These are phyloP conservation scores for bread wheat (Triticum aestivum) DNA, from an alignment of 176 grass and related monocot genomes.

Conservation along the genomic window IWGSC_CS_RefSeq_v2.1 NC_057799.1:544041256-544041755, in stretches of 20 bases:
- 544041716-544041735: not conserved
- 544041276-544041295: conserved; percentile 29
- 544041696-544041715: not conserved
- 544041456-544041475: conserved; percentile 40
- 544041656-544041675: not conserved
- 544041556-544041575: not conserved
- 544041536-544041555: not conserved
- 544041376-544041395: not conserved
- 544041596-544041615: not conserved
- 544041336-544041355: not conserved
- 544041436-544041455: conserved; percentile 35
- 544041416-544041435: conserved; percentile 5
- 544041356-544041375: not conserved
- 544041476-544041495: conserved; percentile 13
- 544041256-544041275: conserved; percentile 17
- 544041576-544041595: not conserved
- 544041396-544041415: not conserved
- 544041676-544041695: not conserved
- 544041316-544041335: conserved; percentile 25
- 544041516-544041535: conserved; percentile 18
- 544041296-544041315: conserved; percentile 20
- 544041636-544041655: not conserved
- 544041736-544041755: not conserved
- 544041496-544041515: not conserved
- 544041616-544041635: not conserved